Conservation (phyloP, 345 rosid species). For the Sisymbrium altissimum region DNA sequence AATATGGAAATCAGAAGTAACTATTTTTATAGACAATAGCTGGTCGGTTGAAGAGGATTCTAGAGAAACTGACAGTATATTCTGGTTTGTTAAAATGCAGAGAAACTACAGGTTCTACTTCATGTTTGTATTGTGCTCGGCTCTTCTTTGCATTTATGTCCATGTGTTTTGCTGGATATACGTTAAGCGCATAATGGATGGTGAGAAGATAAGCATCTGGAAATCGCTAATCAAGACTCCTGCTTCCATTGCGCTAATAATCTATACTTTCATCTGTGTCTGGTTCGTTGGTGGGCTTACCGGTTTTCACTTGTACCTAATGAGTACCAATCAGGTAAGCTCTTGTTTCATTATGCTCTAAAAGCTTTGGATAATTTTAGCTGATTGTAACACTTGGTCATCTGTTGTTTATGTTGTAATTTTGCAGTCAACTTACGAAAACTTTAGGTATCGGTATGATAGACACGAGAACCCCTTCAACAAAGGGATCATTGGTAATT, state of each 20-base stretch:
- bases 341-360: not conserved
- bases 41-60: not conserved
- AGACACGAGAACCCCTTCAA: slow-evolving; percentile 65
- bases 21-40: not conserved
- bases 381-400: slow-evolving; percentile 8
- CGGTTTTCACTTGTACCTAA: slow-evolving; percentile 77
- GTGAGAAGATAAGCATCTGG: slow-evolving; percentile 66
- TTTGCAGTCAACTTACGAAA: slow-evolving; percentile 91
- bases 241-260: slow-evolving; percentile 75
- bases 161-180: slow-evolving; percentile 91
- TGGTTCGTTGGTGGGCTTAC: slow-evolving; percentile 99
- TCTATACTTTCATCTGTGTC: slow-evolving; percentile 61
- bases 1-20: not conserved
- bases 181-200: slow-evolving; percentile 59
- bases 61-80: not conserved
- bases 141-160: slow-evolving; percentile 79
- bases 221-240: slow-evolving; percentile 79
- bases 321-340: slow-evolving; percentile 85
- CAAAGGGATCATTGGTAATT: slow-evolving; percentile 64
- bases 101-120: slow-evolving; percentile 95
- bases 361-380: not conserved
- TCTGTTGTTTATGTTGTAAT: slow-evolving; percentile 6
- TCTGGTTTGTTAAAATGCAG: slow-evolving; percentile 45
- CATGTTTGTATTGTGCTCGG: slow-evolving; percentile 71
- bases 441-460: slow-evolving; percentile 74